Evolutionary conservation across 306 rosid genomes (phyloP).

Genomic region (Castanea sativa): DNA sequence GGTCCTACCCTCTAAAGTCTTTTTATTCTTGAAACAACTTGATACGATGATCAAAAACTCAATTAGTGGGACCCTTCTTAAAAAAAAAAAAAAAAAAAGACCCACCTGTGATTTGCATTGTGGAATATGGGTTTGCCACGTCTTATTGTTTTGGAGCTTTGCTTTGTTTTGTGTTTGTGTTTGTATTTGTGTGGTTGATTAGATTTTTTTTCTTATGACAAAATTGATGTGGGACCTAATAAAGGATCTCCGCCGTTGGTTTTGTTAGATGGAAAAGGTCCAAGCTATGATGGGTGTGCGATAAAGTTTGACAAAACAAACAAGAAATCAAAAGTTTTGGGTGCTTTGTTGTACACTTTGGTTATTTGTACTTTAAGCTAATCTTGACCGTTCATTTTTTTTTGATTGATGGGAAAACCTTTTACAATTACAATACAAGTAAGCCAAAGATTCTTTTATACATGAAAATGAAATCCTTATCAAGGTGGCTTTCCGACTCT

Average conservation of each 20-base stretch:
- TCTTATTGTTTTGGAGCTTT: neutral
- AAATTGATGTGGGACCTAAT: conserved; percentile 19
- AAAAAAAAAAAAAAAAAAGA: too few species aligned
- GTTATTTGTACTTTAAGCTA: neutral
- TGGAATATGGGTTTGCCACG: conserved; percentile 26
- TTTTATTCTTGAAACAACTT: conserved; percentile 33
- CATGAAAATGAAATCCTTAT: too few species aligned
- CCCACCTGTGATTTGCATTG: conserved; percentile 16
- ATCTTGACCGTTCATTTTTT: neutral
- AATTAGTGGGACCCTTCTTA: conserved; percentile 12
- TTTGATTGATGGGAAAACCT: neutral
- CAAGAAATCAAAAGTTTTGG: neutral
- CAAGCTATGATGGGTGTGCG: neutral
- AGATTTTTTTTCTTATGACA: conserved; percentile 23
- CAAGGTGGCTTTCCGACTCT: too few species aligned
- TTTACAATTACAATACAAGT: neutral
- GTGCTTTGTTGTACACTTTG: neutral
- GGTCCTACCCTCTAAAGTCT: conserved; percentile 31
- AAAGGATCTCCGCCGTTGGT: conserved; percentile 32
- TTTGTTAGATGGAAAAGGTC: neutral
- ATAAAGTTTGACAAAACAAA: neutral
- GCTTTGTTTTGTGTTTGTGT: neutral
- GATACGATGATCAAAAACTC: conserved; percentile 46
- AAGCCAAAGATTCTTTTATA: too few species aligned
- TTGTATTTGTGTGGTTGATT: conserved; percentile 10